Base-by-base conservation (phyloP, 2,329 filamentous ascomycete genomes). In the Claviceps monticola region DNA sequence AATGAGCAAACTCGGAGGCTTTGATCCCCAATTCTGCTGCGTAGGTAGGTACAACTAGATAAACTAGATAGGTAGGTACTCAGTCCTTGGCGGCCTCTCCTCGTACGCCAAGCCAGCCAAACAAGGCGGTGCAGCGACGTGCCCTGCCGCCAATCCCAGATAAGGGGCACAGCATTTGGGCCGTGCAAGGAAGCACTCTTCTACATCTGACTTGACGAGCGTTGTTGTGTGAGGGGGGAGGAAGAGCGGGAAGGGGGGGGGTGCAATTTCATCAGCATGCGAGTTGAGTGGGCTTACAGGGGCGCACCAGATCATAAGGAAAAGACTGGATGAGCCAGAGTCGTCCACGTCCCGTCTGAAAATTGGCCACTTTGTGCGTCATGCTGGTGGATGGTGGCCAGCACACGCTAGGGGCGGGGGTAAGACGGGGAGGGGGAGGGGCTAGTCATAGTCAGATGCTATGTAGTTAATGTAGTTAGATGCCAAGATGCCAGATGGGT, bases 51-150 rank as follows among this genome's bases (percentile, higher is more conserved):
- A n/a, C n/a, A n/a, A n/a, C n/a, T n/a, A n/a, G n/a, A n/a, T n/a
- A n/a, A n/a, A n/a, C n/a, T n/a, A n/a, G n/a, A n/a, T n/a, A 21
- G 21, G 21, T 21, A 21, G 21, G 21, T 42, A 19, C 19, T 29
- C 46, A 37, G 46, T 41, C 44, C 16, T 17, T n/a, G 29, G 17
- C 19, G 38, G 48, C 17, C 16, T 39, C 21, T 26, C 34, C 29
- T 45, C 11, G 39, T 14, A 16, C 14, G 23, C 50, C 50, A 51
- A 52, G 41, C 38, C 36, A 21, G 46, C 44, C 42, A 52, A 50
- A 49, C 47, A 55, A 47, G 54, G 44, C 48, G 49, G 56, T 54
- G 53, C 54, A 52, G 55, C 56, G 51, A 52, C 55, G 49, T 49
- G 50, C 48, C 43, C 52, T 54, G 46, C 38, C 48, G 39, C 54